Percentiles rank a stretch among this genome's conserved stretches.
Conservation (phyloP, 2,329 filamentous ascomycete genomes). For the Epichloe coenophiala region DNA sequence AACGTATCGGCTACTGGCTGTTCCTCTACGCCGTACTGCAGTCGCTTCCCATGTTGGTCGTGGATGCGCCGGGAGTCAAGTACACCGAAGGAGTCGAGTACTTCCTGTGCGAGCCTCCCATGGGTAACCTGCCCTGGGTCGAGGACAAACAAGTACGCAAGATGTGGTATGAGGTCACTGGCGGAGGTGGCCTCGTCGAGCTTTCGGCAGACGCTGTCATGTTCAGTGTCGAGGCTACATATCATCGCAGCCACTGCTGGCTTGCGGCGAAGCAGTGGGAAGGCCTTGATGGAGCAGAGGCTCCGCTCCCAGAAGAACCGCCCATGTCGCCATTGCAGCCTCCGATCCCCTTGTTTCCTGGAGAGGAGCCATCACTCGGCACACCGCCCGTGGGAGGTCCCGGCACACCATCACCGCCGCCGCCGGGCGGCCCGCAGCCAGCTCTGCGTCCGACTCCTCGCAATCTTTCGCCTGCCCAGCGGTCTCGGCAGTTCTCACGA, state of each 20-base stretch:
- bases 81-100: slow-evolving; percentile 65
- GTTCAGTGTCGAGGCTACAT: slow-evolving; percentile 47
- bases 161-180: slow-evolving; percentile 64
- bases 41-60: slow-evolving; percentile 61
- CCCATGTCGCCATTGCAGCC: slow-evolving; percentile 26
- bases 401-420: slow-evolving; percentile 16
- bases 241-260: slow-evolving; percentile 45
- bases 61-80: slow-evolving; percentile 58
- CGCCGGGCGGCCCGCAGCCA: slow-evolving; percentile 12
- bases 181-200: slow-evolving; percentile 43
- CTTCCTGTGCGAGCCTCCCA: slow-evolving; percentile 65
- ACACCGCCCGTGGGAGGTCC: slow-evolving; percentile 9
- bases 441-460: slow-evolving; percentile 19
- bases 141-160: slow-evolving; percentile 50
- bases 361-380: slow-evolving; percentile 14
- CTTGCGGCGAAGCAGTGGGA: slow-evolving; percentile 38
- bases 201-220: slow-evolving; percentile 46
- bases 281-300: slow-evolving; percentile 17
- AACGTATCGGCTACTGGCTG: slow-evolving; percentile 66
- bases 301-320: slow-evolving; percentile 16
- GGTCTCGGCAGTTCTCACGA: slow-evolving; percentile 21
- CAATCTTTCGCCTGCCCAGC: slow-evolving; percentile 23
- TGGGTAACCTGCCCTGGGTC: slow-evolving; percentile 61
- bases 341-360: slow-evolving; percentile 22
- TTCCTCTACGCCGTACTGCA: slow-evolving; percentile 71